A percentile compares a stretch with the other conserved stretches of the same genome.
Evolutionary conservation across 352 stramenopile genomes (phyloP).

Genomic region (Globisporangium emineosum): DNA sequence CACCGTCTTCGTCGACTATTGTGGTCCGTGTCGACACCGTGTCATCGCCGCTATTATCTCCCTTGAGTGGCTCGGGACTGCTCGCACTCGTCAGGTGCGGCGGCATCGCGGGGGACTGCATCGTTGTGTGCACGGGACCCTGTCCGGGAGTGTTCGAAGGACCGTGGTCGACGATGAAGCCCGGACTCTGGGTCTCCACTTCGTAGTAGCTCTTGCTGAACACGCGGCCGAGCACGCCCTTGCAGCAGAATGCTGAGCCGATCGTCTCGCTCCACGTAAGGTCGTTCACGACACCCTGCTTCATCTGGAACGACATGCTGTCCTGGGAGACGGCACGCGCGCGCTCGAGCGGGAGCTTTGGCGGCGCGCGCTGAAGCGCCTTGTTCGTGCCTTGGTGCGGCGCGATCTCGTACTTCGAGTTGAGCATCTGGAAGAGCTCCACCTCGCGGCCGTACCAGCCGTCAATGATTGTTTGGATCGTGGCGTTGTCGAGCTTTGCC

Average conservation of each 20-base stretch:
- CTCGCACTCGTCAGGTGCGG: conserved; percentile 32
- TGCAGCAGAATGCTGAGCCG: conserved; percentile 69
- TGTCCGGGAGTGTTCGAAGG: conserved; percentile 67
- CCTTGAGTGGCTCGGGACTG: conserved; percentile 26
- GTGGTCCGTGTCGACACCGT: conserved; percentile 19
- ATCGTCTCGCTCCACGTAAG: conserved; percentile 55
- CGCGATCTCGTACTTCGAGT: conserved; percentile 82
- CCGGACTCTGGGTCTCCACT: conserved; percentile 71
- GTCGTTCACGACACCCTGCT: conserved; percentile 50
- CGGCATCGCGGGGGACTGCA: conserved; percentile 56
- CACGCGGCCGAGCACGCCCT: conserved; percentile 47
- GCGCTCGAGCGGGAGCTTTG: conserved; percentile 50
- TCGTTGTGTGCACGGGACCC: conserved; percentile 30
- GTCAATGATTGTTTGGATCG: conserved; percentile 85
- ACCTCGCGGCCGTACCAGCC: conserved; percentile 82
- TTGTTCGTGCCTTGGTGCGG: conserved; percentile 71
- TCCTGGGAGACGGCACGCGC: conserved; percentile 58
- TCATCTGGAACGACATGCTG: conserved; percentile 48
- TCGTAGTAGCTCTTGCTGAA: conserved; percentile 78
- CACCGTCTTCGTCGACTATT: conserved; percentile 25
- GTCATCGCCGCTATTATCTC: neutral
- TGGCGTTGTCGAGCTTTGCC: conserved; percentile 79
- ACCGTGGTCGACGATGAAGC: conserved; percentile 45
- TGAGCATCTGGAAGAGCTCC: conserved; percentile 86
- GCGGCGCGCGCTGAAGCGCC: conserved; percentile 32